A percentile compares a stretch with the other conserved stretches of the same genome.
These are phyloP conservation scores for Hypoxylon sp. DNA, from an alignment of 2,329 filamentous ascomycete genomes.

Conservation along the genomic window DNA sequence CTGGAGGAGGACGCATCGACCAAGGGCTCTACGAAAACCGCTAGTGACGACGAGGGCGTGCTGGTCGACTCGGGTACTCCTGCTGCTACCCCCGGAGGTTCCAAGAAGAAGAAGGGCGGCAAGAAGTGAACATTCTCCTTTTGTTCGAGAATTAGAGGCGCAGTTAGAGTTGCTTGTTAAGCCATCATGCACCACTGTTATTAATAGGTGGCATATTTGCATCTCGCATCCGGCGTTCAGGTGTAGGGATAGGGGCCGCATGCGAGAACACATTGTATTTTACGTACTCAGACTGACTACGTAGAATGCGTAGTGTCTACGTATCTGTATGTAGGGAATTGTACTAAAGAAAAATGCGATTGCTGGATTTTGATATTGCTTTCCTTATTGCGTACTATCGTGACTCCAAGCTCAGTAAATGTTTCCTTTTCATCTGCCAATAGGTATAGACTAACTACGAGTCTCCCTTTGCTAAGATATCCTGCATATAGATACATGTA, in stretches of 20 bases:
- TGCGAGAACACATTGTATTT: constrained; percentile 23
- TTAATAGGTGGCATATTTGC: constrained; percentile 40
- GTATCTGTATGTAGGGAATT: constrained; percentile 28
- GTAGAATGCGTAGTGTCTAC: constrained; percentile 14
- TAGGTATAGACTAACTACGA: neutral
- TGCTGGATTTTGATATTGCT: neutral
- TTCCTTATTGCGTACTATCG: neutral
- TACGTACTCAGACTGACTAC: constrained; percentile 18
- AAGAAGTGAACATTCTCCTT: constrained; percentile 67
- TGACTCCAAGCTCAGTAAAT: constrained; percentile 1
- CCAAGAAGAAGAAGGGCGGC: constrained; percentile 72
- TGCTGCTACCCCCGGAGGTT: constrained; percentile 51
- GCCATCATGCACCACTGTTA: constrained; percentile 24
- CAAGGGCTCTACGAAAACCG: constrained; percentile 56
- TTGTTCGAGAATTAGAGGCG: constrained; percentile 7
- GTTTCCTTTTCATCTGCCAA: neutral
- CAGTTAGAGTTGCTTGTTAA: constrained; percentile 26
- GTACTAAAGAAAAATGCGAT: constrained; percentile 9
- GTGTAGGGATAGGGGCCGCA: constrained; percentile 37
- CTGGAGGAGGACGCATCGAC: constrained; percentile 71
- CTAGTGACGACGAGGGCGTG: constrained; percentile 81
- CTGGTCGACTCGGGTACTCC: constrained; percentile 75
- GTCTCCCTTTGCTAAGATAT: neutral
- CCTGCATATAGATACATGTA: neutral
- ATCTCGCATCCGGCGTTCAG: constrained; percentile 50